Conservation (phyloP, 768 basidiomycete genomes). For the Lactarius vividus region DNA sequence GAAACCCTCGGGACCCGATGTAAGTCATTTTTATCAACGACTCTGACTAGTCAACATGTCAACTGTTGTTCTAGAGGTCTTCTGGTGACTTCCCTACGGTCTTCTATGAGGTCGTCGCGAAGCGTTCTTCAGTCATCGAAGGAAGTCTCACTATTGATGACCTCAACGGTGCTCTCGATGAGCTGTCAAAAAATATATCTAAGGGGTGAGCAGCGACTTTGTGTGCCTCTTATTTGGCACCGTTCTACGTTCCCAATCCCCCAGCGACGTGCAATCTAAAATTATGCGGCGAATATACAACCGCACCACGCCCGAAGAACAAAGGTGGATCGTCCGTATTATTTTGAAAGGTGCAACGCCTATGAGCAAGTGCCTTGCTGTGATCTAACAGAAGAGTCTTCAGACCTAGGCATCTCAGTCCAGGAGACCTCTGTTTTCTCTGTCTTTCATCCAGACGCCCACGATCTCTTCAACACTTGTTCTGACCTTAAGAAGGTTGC, state of each 20-base stretch:
- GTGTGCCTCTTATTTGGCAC: neutral
- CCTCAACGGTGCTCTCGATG: constrained; percentile 77
- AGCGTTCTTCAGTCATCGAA: constrained; percentile 75
- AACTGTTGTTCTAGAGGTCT: constrained; percentile 44
- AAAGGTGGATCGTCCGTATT: constrained; percentile 94
- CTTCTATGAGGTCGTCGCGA: constrained; percentile 81
- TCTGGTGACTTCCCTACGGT: constrained; percentile 90
- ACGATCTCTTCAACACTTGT: constrained; percentile 92
- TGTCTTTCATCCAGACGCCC: constrained; percentile 92
- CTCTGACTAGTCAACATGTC: neutral
- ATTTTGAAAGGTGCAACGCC: constrained; percentile 76
- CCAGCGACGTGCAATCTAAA: constrained; percentile 70
- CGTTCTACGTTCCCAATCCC: constrained; percentile 12
- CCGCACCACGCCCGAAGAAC: constrained; percentile 79
- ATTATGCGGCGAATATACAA: constrained; percentile 77
- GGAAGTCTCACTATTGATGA: constrained; percentile 78
- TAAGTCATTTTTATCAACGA: constrained; percentile 36
- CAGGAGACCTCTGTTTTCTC: constrained; percentile 92
- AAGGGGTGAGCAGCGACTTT: constrained; percentile 55
- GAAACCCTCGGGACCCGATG: constrained; percentile 66
- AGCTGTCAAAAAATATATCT: constrained; percentile 66
- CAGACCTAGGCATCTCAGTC: constrained; percentile 89
- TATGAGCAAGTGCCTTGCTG: constrained; percentile 2
- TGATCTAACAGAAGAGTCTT: neutral
- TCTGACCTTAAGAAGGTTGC: constrained; percentile 93